Evolutionary conservation across 768 basidiomycete species (phyloP), one percentile per base, ranked within the genome.

Genomic region (Ramaria sp.): DNA sequence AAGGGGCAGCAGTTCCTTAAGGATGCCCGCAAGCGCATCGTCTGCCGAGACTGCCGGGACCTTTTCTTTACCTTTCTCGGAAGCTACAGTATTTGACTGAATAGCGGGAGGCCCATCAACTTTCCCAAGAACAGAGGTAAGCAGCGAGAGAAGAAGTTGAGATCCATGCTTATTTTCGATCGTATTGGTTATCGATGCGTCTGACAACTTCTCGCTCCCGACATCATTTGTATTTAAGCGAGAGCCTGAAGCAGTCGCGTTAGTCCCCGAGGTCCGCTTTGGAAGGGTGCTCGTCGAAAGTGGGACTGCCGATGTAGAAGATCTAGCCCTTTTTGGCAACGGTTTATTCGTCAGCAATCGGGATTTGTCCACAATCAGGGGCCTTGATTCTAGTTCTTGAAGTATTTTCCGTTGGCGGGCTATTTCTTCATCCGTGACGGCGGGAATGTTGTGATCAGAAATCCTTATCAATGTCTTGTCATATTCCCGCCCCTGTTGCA

Each of bases 371-470:
- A 47, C 16, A 18, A 55, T 47, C 12, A 47, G 20, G 5, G 53
- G 53, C 24, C 53, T 44, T 12, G 53, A 55, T 44, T 55, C 25
- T 9, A 55, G 34, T 24, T 55, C 53, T 15, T 55, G 8, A 10
- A 55, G 24, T 9, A 48, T 13, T 47, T 37, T 44, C 28, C 30
- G 24, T 30, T 55, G 43, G 12, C 44, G 42, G 20, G 24, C 20
- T 22, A 55, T 47, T 30, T 45, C 44, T 32, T 44, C 53, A n/a
- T 55, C 41, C 22, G 53, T 55, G 1, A 55, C 44, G 25, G 47
- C 47, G 10, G 53, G 51, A 43, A 37, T 28, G 13, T 28, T 18
- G 24, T 15, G 13, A 25, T 55, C 53, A n/a, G 16, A 24, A 27
- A 22, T 24, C 6, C 12, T n/a, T n/a, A 55, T 36, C n/a, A 55